phyloP scores from a whole-genome alignment of 176 grass and related monocot genomes.

The Eremochloa ophiuroides region DNA sequence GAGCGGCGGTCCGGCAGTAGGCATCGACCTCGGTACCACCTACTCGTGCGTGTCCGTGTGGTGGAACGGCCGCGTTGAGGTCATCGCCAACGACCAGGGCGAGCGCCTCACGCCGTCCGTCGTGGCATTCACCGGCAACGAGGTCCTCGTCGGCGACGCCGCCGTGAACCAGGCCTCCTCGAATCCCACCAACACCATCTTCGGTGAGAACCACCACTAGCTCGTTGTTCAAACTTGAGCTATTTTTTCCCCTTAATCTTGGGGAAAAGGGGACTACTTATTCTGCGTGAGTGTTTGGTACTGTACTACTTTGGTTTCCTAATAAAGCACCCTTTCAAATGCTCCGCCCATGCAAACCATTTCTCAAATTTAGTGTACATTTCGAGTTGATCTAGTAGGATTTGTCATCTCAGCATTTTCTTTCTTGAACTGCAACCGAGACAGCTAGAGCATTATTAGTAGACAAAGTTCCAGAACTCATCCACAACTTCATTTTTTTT shows the following conservation, averaged over 20 bases:
- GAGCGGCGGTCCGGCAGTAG: too few relatives aligned
- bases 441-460: too few relatives aligned
- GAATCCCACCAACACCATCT: conserved; percentile 43
- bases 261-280: too few relatives aligned
- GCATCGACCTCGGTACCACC: too few relatives aligned
- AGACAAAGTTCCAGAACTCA: too few relatives aligned
- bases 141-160: conserved; percentile 58
- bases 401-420: too few relatives aligned
- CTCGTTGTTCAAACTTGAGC: neutral
- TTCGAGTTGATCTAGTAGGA: neutral
- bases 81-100: conserved; percentile 60
- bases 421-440: neutral
- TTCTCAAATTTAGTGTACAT: neutral
- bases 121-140: conserved; percentile 44
- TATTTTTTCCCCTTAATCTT: too few relatives aligned
- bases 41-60: too few relatives aligned
- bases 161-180: conserved; percentile 53
- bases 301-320: neutral
- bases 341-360: too few relatives aligned
- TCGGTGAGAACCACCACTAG: neutral
- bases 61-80: conserved; percentile 17
- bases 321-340: neutral
- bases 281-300: neutral
- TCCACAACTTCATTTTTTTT: too few relatives aligned
- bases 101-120: conserved; percentile 46